These are phyloP conservation scores for Ottelia alismoides DNA, from an alignment of 106 monocot species.

Conservation along the genomic window DNA sequence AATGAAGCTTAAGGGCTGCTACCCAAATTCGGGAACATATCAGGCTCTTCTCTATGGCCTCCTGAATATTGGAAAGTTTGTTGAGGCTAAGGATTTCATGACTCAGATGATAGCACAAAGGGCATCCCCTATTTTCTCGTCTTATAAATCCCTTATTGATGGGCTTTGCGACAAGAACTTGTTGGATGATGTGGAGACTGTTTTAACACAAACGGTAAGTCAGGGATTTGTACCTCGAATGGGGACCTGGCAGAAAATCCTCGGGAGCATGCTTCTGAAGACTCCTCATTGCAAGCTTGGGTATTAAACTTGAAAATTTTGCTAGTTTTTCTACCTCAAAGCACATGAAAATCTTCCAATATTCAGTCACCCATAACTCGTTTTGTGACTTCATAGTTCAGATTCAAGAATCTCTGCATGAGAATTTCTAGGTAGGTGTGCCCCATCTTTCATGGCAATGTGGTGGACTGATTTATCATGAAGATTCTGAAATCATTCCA, in stretches of 20 bases:
- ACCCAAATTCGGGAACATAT: constrained; percentile 76
- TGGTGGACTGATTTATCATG: too few species aligned
- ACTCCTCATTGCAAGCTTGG: background rate
- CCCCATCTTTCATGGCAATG: too few species aligned
- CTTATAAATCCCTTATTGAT: constrained; percentile 56
- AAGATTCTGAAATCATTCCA: too few species aligned
- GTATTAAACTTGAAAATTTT: background rate
- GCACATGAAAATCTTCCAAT: too few species aligned
- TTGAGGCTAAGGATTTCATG: constrained; percentile 60
- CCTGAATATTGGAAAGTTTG: constrained; percentile 23
- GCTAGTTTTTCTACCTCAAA: too few species aligned
- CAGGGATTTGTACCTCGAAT: constrained; percentile 67
- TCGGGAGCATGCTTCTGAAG: constrained; percentile 24
- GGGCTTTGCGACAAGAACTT: constrained; percentile 49
- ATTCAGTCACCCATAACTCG: too few species aligned
- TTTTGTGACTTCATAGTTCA: too few species aligned
- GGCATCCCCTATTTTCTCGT: constrained; percentile 44
- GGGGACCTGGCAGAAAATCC: constrained; percentile 69
- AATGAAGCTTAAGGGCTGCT: constrained; percentile 60
- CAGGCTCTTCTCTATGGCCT: constrained; percentile 68
- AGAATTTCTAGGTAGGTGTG: too few species aligned
- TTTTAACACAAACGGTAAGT: constrained; percentile 64
- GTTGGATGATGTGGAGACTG: constrained; percentile 30
- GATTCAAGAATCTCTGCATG: too few species aligned
- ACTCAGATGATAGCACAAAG: constrained; percentile 36